These are phyloP conservation scores for Coleophoma eucalyptorum DNA, from an alignment of 2,329 filamentous ascomycete species.

Conservation along the genomic window DNA sequence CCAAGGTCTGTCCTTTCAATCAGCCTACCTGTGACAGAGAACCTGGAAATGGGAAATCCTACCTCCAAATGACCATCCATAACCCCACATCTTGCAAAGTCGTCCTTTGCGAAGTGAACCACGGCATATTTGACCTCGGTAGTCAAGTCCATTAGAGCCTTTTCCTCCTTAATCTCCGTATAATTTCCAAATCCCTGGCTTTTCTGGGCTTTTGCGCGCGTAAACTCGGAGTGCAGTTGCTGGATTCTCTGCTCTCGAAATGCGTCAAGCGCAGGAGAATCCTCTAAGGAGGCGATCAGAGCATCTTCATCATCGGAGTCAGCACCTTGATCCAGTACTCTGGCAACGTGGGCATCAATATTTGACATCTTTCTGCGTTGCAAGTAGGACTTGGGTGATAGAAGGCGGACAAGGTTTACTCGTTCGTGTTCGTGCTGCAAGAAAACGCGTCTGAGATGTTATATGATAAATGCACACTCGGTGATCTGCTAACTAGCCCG, in stretches of 20 bases:
- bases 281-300: conserved; percentile 50
- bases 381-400: no score
- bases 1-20: conserved; percentile 34
- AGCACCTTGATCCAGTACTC: conserved; percentile 34
- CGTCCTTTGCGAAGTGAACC: conserved; percentile 36
- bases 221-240: conserved; percentile 51
- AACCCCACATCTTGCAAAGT: conserved; percentile 35
- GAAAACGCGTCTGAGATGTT: no score
- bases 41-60: background rate
- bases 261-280: conserved; percentile 46
- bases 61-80: conserved; percentile 35
- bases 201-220: conserved; percentile 46
- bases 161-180: conserved; percentile 53
- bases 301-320: conserved; percentile 51
- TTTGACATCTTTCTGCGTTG: no score
- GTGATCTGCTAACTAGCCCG: no score
- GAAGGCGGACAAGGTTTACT: no score
- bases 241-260: conserved; percentile 54
- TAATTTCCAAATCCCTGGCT: conserved; percentile 48
- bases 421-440: no score
- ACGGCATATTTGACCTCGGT: conserved; percentile 33
- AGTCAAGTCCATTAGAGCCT: conserved; percentile 46
- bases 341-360: conserved; percentile 46
- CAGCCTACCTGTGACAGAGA: background rate
- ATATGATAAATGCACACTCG: no score